phyloP scores from a whole-genome alignment of 805 yeast genomes.

The Ogataea naganishii region DNA sequence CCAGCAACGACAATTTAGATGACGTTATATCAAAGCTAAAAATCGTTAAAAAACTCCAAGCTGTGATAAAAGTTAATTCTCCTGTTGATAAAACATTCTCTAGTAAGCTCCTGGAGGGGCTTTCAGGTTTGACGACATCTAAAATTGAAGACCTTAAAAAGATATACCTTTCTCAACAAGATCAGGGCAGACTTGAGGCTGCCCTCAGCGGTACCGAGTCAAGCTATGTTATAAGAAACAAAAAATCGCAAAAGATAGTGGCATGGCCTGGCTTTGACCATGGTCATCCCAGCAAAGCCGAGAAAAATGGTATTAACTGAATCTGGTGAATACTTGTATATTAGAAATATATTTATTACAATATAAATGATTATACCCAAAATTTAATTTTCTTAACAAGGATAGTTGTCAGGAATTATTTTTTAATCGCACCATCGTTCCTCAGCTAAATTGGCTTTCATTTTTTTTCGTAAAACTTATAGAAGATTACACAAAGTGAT shows the following conservation, averaged over 20 bases:
- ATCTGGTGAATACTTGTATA: background rate
- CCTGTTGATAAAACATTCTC: constrained; percentile 51
- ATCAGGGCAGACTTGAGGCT: constrained; percentile 9
- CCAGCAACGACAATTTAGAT: constrained; percentile 17
- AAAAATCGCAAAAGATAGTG: constrained; percentile 21
- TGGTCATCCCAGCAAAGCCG: constrained; percentile 46
- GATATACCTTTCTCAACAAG: constrained; percentile 7
- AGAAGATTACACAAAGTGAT: constrained; percentile 15
- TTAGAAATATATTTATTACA: background rate
- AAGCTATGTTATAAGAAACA: constrained; percentile 8
- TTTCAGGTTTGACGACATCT: constrained; percentile 19
- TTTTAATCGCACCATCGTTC: constrained; percentile 1
- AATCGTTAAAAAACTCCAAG: constrained; percentile 34
- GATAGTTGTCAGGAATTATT: background rate
- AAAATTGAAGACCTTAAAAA: constrained; percentile 17
- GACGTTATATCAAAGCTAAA: constrained; percentile 29
- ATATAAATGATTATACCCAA: background rate
- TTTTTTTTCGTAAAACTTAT: constrained; percentile 7
- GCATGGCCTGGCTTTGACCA: constrained; percentile 69
- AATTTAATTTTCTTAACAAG: background rate
- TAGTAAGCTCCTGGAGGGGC: constrained; percentile 25
- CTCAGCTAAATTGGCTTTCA: too few species aligned
- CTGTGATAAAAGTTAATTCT: constrained; percentile 31
- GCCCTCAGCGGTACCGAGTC: constrained; percentile 11
- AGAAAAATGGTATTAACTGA: background rate